These are phyloP conservation scores for Penicillium odoratum DNA, from an alignment of 495 filamentous ascomycete genomes.

Conservation along the genomic window DNA sequence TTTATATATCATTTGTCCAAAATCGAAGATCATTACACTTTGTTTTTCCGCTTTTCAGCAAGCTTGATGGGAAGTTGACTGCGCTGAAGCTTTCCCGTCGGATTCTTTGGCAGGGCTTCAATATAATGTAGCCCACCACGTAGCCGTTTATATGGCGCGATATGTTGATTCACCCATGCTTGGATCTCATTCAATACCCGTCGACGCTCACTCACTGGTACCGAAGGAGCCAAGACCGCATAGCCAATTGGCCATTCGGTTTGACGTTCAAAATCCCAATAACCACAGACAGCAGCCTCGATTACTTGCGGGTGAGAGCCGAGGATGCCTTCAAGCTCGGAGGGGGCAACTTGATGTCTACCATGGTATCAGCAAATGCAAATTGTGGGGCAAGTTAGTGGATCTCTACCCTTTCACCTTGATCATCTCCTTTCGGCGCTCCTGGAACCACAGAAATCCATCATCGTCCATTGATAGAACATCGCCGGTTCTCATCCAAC, in stretches of 20 bases:
- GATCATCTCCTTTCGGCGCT: slow-evolving; percentile 43
- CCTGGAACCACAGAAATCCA: slow-evolving; percentile 10
- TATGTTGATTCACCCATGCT: slow-evolving; percentile 18
- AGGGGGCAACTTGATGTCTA: slow-evolving; percentile 66
- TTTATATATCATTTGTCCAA: too few relatives aligned
- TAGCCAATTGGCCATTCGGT: slow-evolving; percentile 78
- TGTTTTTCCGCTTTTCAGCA: too few relatives aligned
- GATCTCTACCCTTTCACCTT: slow-evolving; percentile 26
- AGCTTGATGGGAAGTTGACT: slow-evolving; percentile 19
- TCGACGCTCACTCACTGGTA: slow-evolving; percentile 40
- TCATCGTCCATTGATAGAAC: slow-evolving; percentile 11
- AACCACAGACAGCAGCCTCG: slow-evolving; percentile 72
- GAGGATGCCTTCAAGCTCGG: slow-evolving; percentile 73
- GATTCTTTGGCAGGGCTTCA: slow-evolving; percentile 20
- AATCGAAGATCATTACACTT: too few relatives aligned
- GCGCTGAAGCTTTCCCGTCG: slow-evolving; percentile 25
- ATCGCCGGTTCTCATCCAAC: slow-evolving; percentile 13
- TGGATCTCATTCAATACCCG: slow-evolving; percentile 22
- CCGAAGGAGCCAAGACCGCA: slow-evolving; percentile 47
- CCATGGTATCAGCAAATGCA: slow-evolving; percentile 39
- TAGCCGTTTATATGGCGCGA: slow-evolving; percentile 25
- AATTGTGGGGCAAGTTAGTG: not conserved
- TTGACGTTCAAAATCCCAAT: slow-evolving; percentile 60
- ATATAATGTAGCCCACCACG: slow-evolving; percentile 24
- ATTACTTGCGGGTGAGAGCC: slow-evolving; percentile 63